Evolutionary conservation across 2,329 filamentous ascomycete species (phyloP).

Genomic region (Curvularia sp.): DNA sequence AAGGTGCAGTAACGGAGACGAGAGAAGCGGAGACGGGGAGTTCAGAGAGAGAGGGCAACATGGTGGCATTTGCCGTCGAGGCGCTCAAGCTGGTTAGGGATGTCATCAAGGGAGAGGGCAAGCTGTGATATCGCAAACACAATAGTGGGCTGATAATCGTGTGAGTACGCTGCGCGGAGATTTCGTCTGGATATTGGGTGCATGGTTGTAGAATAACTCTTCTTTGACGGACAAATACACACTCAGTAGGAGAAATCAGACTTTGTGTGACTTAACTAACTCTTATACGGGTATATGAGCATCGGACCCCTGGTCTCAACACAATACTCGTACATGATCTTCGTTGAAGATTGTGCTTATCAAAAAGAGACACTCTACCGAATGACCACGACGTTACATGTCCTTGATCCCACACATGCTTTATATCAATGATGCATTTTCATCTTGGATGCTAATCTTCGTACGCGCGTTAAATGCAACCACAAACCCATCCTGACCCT

Average conservation of each 20-base stretch:
- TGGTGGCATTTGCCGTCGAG: conserved; percentile 67
- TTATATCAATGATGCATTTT: neutral
- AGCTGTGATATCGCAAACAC: conserved; percentile 37
- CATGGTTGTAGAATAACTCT: neutral
- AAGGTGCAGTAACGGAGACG: conserved; percentile 60
- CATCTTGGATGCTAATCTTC: neutral
- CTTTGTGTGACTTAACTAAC: neutral
- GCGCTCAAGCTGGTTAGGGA: conserved; percentile 64
- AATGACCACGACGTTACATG: neutral
- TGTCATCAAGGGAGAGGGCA: conserved; percentile 57
- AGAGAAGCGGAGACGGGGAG: conserved; percentile 64
- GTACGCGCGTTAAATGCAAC: neutral
- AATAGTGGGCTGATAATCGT: neutral
- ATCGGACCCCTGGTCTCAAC: neutral
- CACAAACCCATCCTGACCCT: neutral
- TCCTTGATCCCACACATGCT: neutral
- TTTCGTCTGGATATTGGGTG: neutral
- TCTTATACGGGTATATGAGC: neutral
- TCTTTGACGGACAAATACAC: neutral
- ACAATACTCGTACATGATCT: neutral
- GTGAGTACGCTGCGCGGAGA: neutral
- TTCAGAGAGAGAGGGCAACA: conserved; percentile 65
- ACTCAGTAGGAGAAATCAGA: neutral
- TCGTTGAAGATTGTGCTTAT: too few species aligned
- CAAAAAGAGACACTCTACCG: neutral